These are phyloP conservation scores for Ogataea trehalophila DNA, from an alignment of 805 yeast genomes.

Conservation along the genomic window DNA sequence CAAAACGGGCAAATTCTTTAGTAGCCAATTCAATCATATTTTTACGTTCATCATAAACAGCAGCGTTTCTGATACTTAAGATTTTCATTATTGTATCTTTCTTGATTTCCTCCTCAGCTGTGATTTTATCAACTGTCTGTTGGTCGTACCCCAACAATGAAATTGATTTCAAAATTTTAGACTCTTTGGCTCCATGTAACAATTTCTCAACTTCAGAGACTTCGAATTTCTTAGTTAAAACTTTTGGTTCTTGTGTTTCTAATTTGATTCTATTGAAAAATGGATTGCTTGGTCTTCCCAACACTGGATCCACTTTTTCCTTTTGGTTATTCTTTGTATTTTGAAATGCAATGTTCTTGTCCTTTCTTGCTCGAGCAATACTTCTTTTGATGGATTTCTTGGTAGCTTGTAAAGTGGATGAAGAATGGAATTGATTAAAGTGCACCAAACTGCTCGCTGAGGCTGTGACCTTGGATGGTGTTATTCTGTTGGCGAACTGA, in stretches of 20 bases:
- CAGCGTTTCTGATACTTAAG: slow-evolving; percentile 67
- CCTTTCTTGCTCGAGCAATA: slow-evolving; percentile 11
- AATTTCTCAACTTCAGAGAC: slow-evolving; percentile 68
- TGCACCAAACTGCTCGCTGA: neutral
- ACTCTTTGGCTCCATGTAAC: slow-evolving; percentile 70
- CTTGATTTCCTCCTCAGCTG: slow-evolving; percentile 46
- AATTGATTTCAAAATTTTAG: slow-evolving; percentile 37
- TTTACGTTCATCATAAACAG: slow-evolving; percentile 50
- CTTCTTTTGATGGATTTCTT: slow-evolving; percentile 10
- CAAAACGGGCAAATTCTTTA: slow-evolving; percentile 73
- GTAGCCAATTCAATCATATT: slow-evolving; percentile 62
- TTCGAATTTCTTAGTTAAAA: slow-evolving; percentile 55
- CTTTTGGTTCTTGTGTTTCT: slow-evolving; percentile 60
- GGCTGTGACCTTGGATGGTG: too few relatives aligned
- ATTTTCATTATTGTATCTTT: slow-evolving; percentile 69
- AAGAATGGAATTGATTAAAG: slow-evolving; percentile 9
- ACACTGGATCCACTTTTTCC: slow-evolving; percentile 72
- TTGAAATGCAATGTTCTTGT: slow-evolving; percentile 15
- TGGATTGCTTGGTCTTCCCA: slow-evolving; percentile 63
- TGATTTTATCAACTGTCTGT: slow-evolving; percentile 17
- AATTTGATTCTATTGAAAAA: slow-evolving; percentile 66
- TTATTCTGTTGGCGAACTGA: neutral
- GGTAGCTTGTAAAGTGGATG: slow-evolving; percentile 6
- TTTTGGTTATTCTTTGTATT: slow-evolving; percentile 6
- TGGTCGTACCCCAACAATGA: slow-evolving; percentile 19